Evolutionary conservation across 169 alveolate species (phyloP).

Genomic region (Plasmodium chabaudi): DNA sequence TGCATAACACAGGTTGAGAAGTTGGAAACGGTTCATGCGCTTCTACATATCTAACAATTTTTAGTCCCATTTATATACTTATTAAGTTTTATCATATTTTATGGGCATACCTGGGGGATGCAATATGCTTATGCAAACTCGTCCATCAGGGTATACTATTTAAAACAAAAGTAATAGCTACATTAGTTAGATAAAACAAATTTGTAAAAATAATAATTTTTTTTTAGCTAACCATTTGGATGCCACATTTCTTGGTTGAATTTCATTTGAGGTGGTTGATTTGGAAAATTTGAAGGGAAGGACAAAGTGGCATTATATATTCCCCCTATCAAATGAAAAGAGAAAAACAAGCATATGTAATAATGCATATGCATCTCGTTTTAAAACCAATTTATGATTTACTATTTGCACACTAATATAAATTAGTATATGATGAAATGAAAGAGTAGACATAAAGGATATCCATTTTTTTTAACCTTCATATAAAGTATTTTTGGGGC

Average conservation of each 20-base stretch:
- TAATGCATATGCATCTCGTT: too few relatives aligned
- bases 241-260: slow-evolving; percentile 98
- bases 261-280: slow-evolving; percentile 98
- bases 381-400: too few relatives aligned
- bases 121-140: slow-evolving; percentile 97
- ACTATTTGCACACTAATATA: too few relatives aligned
- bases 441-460: background rate
- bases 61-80: background rate
- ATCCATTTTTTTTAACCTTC: slow-evolving; percentile 79
- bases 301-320: slow-evolving; percentile 94
- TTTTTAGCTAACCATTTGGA: slow-evolving; percentile 91
- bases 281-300: slow-evolving; percentile 98
- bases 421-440: background rate
- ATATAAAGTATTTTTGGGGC: slow-evolving; percentile 96
- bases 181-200: too few relatives aligned
- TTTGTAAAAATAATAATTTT: background rate
- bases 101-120: slow-evolving; percentile 95
- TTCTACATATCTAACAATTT: background rate
- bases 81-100: background rate
- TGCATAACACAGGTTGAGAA: background rate
- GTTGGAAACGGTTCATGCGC: background rate
- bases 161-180: background rate
- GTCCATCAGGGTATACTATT: slow-evolving; percentile 92
- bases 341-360: background rate
- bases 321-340: slow-evolving; percentile 89